phyloP scores from a whole-genome alignment of 768 basidiomycete genomes.

The Boletus reticulatus region DNA sequence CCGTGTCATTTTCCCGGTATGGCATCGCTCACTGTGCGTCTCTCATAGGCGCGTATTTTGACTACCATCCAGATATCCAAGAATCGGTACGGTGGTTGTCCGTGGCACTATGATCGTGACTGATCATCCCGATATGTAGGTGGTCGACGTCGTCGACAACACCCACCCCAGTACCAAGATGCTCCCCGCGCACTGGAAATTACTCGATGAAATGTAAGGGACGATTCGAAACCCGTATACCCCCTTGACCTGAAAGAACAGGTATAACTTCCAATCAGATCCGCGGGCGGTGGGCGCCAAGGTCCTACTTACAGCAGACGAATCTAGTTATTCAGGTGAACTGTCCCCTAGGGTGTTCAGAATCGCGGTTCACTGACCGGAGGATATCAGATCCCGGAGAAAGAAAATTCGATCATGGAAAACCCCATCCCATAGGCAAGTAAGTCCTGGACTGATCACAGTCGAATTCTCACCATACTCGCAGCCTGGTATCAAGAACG shows the following conservation, averaged over 20 bases:
- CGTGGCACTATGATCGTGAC: background rate
- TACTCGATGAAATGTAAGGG: conserved; percentile 60
- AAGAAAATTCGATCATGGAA: conserved; percentile 60
- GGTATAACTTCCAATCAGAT: conserved; percentile 74
- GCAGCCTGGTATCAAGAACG: conserved; percentile 83
- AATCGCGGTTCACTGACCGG: background rate
- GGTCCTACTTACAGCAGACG: conserved; percentile 64
- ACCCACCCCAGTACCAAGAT: conserved; percentile 61
- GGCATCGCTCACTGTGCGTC: background rate
- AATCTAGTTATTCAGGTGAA: conserved; percentile 59
- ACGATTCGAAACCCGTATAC: background rate
- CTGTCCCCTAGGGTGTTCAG: conserved; percentile 2
- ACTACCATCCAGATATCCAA: conserved; percentile 67
- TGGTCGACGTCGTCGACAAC: conserved; percentile 53
- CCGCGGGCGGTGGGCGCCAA: conserved; percentile 61
- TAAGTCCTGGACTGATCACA: background rate
- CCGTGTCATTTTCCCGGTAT: background rate
- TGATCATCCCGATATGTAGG: conserved; percentile 34
- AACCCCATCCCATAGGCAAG: conserved; percentile 75
- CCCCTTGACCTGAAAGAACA: conserved; percentile 21
- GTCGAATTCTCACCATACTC: background rate
- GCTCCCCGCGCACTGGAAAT: conserved; percentile 50
- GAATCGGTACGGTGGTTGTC: conserved; percentile 47
- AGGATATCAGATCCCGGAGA: conserved; percentile 21
- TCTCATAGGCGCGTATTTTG: conserved; percentile 57